Conservation (phyloP, 495 filamentous ascomycete species). For the Entonaema liquescens region DNA sequence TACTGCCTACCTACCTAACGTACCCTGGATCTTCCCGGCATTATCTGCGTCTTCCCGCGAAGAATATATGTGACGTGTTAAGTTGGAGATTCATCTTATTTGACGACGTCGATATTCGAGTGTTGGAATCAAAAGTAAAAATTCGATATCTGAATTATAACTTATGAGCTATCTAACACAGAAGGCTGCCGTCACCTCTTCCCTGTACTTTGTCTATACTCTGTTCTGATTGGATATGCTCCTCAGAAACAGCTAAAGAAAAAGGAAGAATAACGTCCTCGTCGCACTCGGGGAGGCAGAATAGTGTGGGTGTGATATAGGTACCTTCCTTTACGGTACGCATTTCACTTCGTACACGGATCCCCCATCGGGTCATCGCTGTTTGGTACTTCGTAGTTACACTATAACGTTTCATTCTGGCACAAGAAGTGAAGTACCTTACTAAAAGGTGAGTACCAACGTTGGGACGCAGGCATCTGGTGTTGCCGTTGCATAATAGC, state of each 20-base stretch:
- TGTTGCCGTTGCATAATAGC: conserved; percentile 1
- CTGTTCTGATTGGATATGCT: conserved; percentile 5
- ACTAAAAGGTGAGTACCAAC: not conserved
- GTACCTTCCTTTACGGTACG: not conserved
- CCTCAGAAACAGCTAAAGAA: not conserved
- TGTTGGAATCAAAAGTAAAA: conserved; percentile 13
- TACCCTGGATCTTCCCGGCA: not conserved
- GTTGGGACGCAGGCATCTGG: not conserved
- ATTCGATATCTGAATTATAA: conserved; percentile 31
- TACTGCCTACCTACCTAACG: not conserved
- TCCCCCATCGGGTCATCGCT: conserved; percentile 11
- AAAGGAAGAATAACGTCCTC: not conserved
- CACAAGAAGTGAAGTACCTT: not conserved
- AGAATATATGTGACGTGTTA: conserved; percentile 6
- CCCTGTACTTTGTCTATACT: not conserved
- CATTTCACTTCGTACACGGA: conserved; percentile 4
- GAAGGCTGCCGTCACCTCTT: not conserved
- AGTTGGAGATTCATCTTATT: conserved; percentile 19
- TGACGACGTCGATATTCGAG: conserved; percentile 1
- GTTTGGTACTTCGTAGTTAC: conserved; percentile 7
- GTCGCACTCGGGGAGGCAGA: not conserved
- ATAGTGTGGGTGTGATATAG: not conserved
- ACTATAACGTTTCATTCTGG: conserved; percentile 26
- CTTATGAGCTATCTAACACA: conserved; percentile 1
- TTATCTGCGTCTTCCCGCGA: not conserved